phyloP scores from a whole-genome alignment of 371 early-diverging fungal species.

The Funneliformis caledonium region DNA sequence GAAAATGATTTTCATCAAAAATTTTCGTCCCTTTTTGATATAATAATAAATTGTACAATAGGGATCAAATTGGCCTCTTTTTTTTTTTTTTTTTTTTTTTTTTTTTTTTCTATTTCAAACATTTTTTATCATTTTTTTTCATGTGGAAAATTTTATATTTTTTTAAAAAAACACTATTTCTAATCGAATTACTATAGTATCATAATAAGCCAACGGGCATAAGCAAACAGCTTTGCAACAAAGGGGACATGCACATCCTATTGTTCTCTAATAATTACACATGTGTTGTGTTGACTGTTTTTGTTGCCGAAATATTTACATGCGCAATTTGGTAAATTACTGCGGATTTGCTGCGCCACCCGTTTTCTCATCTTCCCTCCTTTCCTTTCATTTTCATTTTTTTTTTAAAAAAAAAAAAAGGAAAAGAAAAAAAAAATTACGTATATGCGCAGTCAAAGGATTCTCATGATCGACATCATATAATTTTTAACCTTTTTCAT shows the following conservation, averaged over 20 bases:
- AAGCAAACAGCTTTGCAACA: neutral
- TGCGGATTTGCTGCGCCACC: no score
- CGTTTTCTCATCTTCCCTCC: neutral
- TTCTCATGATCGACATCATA: no score
- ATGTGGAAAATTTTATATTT: no score
- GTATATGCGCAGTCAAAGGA: neutral
- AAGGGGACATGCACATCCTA: slow-evolving; percentile 21
- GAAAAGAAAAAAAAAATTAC: neutral
- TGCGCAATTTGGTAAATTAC: neutral
- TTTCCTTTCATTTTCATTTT: neutral
- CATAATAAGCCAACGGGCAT: neutral
- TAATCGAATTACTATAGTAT: neutral
- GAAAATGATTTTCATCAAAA: no score
- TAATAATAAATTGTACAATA: no score
- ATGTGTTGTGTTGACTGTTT: neutral
- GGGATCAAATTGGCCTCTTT: no score
- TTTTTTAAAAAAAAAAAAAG: neutral
- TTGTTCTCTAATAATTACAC: neutral
- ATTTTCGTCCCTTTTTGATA: no score
- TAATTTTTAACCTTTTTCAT: no score
- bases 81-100: no score
- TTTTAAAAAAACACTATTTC: neutral
- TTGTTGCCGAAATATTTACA: neutral
- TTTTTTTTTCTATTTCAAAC: no score
- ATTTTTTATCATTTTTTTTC: no score